phyloP scores from a whole-genome alignment of 768 basidiomycete species.

The Suillus hirtellus region DNA sequence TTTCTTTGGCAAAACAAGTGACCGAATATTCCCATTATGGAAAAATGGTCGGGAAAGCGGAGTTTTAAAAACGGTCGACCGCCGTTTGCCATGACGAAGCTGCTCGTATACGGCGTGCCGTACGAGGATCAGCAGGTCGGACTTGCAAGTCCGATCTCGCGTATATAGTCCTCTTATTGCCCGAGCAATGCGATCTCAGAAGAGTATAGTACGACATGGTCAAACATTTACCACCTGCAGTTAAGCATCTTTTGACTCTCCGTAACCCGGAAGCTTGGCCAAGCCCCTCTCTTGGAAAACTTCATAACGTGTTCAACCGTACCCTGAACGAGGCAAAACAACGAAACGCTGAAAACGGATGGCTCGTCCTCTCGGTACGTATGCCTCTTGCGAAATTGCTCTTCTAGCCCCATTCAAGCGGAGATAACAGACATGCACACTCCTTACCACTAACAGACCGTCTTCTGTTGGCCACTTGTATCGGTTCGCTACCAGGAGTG shows the following conservation, averaged over 20 bases:
- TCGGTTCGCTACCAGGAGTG: constrained; percentile 65
- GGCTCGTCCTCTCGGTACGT: constrained; percentile 77
- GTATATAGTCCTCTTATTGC: constrained; percentile 3
- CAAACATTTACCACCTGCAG: constrained; percentile 54
- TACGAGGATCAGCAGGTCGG: constrained; percentile 6
- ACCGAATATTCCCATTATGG: too few relatives aligned
- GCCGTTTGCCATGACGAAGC: too few relatives aligned
- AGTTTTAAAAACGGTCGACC: too few relatives aligned
- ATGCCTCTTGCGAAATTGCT: constrained; percentile 15
- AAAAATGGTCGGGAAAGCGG: too few relatives aligned
- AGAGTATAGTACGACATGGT: constrained; percentile 29
- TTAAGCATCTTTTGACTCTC: constrained; percentile 74
- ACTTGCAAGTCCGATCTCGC: not conserved
- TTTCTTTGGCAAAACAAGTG: too few relatives aligned
- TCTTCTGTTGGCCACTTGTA: constrained; percentile 79
- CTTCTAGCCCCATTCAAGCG: constrained; percentile 31
- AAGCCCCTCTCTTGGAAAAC: constrained; percentile 52
- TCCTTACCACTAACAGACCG: constrained; percentile 82
- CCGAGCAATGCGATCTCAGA: not conserved
- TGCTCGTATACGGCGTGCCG: constrained; percentile 2
- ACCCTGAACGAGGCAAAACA: constrained; percentile 67
- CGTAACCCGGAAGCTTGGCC: constrained; percentile 62
- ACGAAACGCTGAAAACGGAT: constrained; percentile 70
- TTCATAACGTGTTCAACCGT: constrained; percentile 56
- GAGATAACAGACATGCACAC: constrained; percentile 69